These are phyloP conservation scores for Tolypocladium tundrense DNA, from an alignment of 2,329 filamentous ascomycete genomes.

Conservation along the genomic window DNA sequence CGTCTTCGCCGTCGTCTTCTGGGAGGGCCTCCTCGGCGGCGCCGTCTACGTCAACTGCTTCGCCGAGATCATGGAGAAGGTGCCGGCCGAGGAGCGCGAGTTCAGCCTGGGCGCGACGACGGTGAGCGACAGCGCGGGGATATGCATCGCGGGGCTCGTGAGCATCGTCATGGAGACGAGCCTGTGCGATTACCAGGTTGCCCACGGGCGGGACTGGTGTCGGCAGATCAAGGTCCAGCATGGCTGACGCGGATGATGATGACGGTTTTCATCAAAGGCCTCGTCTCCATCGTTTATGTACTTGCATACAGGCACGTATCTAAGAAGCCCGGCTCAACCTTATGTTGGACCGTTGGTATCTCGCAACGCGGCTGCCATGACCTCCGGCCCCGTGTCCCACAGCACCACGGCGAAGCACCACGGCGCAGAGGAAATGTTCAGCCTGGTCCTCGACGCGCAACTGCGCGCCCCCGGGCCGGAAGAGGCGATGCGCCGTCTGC, in stretches of 20 bases:
- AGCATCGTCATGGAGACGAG: slow-evolving; percentile 74
- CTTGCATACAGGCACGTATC: not conserved
- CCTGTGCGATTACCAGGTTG: slow-evolving; percentile 76
- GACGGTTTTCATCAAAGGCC: not conserved
- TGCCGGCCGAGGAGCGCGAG: slow-evolving; percentile 69
- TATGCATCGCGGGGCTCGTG: slow-evolving; percentile 77
- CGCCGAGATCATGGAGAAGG: slow-evolving; percentile 80
- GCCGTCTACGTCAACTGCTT: slow-evolving; percentile 95
- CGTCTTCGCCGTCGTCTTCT: slow-evolving; percentile 79
- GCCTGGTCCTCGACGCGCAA: no score
- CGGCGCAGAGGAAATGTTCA: no score
- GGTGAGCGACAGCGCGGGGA: slow-evolving; percentile 84
- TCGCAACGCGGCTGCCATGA: not conserved
- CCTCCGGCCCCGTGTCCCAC: not conserved
- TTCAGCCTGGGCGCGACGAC: slow-evolving; percentile 85
- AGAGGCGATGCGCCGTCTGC: no score
- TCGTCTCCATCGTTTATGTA: not conserved
- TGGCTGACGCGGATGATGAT: not conserved
- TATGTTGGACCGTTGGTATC: no score
- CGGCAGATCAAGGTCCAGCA: slow-evolving; percentile 36
- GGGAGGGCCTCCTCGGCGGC: slow-evolving; percentile 87
- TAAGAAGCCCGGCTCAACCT: no score
- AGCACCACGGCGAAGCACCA: no score
- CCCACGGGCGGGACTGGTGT: slow-evolving; percentile 69
- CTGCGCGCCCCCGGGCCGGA: no score